Base-by-base conservation (phyloP, 2,329 filamentous ascomycete genomes). In the Colletotrichum tropicale region DNA sequence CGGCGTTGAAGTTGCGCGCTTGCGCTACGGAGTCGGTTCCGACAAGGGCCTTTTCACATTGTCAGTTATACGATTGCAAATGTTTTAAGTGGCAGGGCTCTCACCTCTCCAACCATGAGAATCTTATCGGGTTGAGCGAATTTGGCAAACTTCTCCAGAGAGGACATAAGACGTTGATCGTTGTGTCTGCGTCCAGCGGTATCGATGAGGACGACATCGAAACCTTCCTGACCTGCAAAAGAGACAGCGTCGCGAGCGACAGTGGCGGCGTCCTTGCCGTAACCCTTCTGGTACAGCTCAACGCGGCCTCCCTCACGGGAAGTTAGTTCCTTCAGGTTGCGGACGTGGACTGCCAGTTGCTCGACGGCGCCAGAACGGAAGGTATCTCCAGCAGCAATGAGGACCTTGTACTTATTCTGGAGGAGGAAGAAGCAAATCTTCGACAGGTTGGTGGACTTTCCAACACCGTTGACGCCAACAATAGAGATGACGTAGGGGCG, bases 361-460 rank as follows among this genome's bases (percentile, higher is more conserved):
- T 99, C 97, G 68, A 99, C 98, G 52, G 97, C 97, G 38, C 97
- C 97, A 12, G 96, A 98, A 79, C 97, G 94, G 90, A 99, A 99
- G 4, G 97, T 99, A 84, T 99, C 96, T 80, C 95, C 97, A 12
- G 97, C 96, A 16, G 95, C 96, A 79, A 99, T 95, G 73, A 99
- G 91, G 18, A 99, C 96, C 82, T 94, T 94, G 88, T 98, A 98
- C 83, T 98, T 96, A 88, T 99, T 99, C 85, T 99, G 96, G 36
- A 99, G 89, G 48, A 99, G 89, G 87, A 99, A 99, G 87, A 97
- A 99, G 85, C 96, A 98, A 79, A 99, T 98, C 86, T 99, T 99
- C 84, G 95, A 96, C 48, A 99, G 89, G 83, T 98, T 98, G 68
- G 97, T 99, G 18, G 96, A 98, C 87, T 99, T 99, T 82, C 97